Base-by-base conservation (phyloP, 2,329 filamentous ascomycete species). In the Plectosphaerella sp. region DNA sequence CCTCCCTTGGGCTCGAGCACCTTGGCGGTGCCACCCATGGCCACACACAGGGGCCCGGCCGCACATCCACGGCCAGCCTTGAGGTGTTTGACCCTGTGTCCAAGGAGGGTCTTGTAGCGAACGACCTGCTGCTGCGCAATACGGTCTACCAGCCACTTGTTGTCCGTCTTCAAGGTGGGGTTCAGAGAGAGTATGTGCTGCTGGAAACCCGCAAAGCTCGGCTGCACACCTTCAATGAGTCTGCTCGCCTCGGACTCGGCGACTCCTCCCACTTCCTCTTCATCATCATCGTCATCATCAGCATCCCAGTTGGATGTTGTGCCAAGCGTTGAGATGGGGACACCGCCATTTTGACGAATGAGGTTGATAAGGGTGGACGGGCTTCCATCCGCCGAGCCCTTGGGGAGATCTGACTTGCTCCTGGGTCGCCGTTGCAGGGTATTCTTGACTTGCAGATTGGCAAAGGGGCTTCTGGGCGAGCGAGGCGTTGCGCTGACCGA, bases 41-140 rank as follows among this genome's bases (percentile, higher is more conserved):
- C 79, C 51, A 84, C 74, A 64, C 91, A 95, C 60, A 84, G 77
- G 12, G 72, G 62, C 4, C 78, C 80, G 37, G 83, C 84, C 11
- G 77, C 61, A 63, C 91, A 95, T 16, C 72, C 79, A 24, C 74
- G 74, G 1, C 87, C 80, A 3, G 78, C 75, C 46, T 79, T 76
- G 1, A 84, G 72, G 63, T 96, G 91, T 60, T 87, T 87, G 52
- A 89, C 76, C 62, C 84, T 87, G 56, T 78, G 73, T 37, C 83
- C 85, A 28, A 93, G 74, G 15, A 97, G 74, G 25, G 82, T 81
- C 67, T 92, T 94, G 69, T 92, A 96, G 51, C 91, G 83, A 54
- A 84, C 75, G 46, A 87, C 74, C 66, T 96, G 90, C 62, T 96
- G 91, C 58, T 89, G 82, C 0, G 88, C 89, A 59, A 96, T 88